Evolutionary conservation across 805 yeast genomes (phyloP).

Genomic region (Sungouiozyma intestinalis): DNA sequence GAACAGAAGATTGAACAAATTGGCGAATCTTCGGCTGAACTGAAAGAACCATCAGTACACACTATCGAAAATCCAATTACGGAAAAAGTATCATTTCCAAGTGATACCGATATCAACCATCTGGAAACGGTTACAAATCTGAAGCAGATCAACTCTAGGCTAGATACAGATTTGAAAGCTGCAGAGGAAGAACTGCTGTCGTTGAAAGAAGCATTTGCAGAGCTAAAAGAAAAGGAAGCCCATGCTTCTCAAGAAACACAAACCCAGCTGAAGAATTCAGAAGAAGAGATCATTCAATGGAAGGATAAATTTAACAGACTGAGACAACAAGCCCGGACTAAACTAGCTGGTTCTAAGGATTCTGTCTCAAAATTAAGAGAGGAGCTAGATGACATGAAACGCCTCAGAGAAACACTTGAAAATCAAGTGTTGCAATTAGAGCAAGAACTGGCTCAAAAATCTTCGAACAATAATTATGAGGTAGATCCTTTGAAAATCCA

Average conservation of each 20-base stretch:
- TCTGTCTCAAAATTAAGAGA: slow-evolving; percentile 32
- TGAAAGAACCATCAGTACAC: slow-evolving; percentile 30
- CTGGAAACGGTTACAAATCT: neutral
- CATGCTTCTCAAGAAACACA: slow-evolving; percentile 15
- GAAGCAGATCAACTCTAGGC: neutral
- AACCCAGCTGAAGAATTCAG: slow-evolving; percentile 8
- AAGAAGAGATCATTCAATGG: slow-evolving; percentile 24
- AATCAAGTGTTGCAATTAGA: slow-evolving; percentile 1
- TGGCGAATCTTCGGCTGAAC: slow-evolving; percentile 42
- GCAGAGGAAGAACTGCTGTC: neutral
- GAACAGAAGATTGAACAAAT: slow-evolving; percentile 46
- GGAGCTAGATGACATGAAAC: slow-evolving; percentile 26
- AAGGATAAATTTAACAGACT: slow-evolving; percentile 26
- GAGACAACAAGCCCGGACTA: slow-evolving; percentile 29
- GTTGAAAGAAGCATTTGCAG: neutral
- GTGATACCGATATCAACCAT: neutral
- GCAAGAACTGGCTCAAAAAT: neutral
- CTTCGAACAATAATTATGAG: neutral
- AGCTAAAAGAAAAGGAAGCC: neutral
- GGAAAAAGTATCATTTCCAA: too few relatives aligned
- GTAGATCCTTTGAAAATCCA: neutral
- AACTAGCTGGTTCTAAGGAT: slow-evolving; percentile 20
- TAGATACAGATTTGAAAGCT: neutral
- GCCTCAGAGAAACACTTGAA: slow-evolving; percentile 30
- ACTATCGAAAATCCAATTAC: too few relatives aligned